A percentile compares a stretch with the other conserved stretches of the same genome.
Evolutionary conservation across 345 rosid species (phyloP).

Genomic region (Clarkia xantiana): DNA sequence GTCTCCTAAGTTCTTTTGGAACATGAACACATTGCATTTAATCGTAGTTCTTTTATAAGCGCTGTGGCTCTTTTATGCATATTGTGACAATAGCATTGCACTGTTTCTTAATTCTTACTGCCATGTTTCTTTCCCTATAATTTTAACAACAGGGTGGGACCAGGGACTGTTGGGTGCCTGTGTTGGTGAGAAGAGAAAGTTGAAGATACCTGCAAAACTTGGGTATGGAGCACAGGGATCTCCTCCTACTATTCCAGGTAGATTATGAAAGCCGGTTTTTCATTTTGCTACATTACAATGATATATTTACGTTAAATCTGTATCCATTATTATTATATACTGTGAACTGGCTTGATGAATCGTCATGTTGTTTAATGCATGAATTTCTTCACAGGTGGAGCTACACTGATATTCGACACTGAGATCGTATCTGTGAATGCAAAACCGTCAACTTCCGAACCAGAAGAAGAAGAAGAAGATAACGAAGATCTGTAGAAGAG

Average conservation of each 20-base stretch:
- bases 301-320: too few relatives aligned
- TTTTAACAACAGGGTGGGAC: conserved; percentile 65
- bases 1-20: too few relatives aligned
- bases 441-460: conserved; percentile 22
- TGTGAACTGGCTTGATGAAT: too few relatives aligned
- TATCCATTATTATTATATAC: too few relatives aligned
- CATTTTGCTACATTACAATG: too few relatives aligned
- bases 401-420: conserved; percentile 74
- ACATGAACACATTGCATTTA: too few relatives aligned
- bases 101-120: too few relatives aligned
- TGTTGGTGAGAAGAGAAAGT: conserved; percentile 83
- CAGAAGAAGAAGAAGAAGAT: conserved; percentile 9
- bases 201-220: conserved; percentile 86
- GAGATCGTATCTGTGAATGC: conserved; percentile 86
- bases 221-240: conserved; percentile 88
- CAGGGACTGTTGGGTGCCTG: conserved; percentile 85
- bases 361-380: not conserved
- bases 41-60: too few relatives aligned
- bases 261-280: not conserved
- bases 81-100: too few relatives aligned
- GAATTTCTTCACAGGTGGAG: conserved; percentile 49
- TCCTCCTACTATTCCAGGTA: conserved; percentile 93
- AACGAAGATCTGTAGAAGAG: too few relatives aligned
- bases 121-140: too few relatives aligned
- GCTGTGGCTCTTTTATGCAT: too few relatives aligned